Base-by-base conservation (phyloP, 2,329 filamentous ascomycete genomes). In the Epichloe aotearoae region DNA sequence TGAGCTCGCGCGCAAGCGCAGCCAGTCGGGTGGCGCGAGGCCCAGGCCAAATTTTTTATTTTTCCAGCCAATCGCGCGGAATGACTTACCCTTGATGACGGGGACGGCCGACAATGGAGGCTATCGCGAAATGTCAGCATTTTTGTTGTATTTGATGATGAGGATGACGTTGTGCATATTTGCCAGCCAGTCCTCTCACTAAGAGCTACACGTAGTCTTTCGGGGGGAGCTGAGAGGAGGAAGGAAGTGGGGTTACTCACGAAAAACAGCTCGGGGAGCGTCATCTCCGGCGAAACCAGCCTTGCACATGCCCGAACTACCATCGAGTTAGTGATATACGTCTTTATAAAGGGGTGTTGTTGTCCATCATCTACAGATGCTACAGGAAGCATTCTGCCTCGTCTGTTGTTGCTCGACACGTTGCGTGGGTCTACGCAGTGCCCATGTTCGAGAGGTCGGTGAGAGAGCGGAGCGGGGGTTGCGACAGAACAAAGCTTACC, bases 231-330 rank as follows among this genome's bases (percentile, higher is more conserved):
- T 42, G 39, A 20, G 34, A 60, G 58, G 34, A 60, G 58, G 59
- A 59, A 54, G 57, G 57, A 65, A 65, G 66, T 64, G 61, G 62
- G 62, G 62, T 60, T 64, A 67, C 91, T 95, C 86, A 97, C 91
- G 93, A 84, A 98, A 98, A 73, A 98, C 93, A 77, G 93, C 93
- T 83, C 93, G 85, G 73, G 93, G 93, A 77, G 93, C 93, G 86
- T 98, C 93, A 72, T 98, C 93, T 89, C 93, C 93, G 81, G 93
- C 93, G 79, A 98, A 98, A 90, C 93, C 93, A 86, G 93, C 93
- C 83, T 98, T 98, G 81, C 93, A 98, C 93, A 98, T 97, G 84
- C 93, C 93, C 77, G 93, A 97, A 85, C 91, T 97, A 73, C 58
- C 67, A 54, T 61, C 52, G 60, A 56, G 68, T 76, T 60, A 76